Conservation (phyloP, 1,139 yeast species). For the Candida albicans region DNA sequence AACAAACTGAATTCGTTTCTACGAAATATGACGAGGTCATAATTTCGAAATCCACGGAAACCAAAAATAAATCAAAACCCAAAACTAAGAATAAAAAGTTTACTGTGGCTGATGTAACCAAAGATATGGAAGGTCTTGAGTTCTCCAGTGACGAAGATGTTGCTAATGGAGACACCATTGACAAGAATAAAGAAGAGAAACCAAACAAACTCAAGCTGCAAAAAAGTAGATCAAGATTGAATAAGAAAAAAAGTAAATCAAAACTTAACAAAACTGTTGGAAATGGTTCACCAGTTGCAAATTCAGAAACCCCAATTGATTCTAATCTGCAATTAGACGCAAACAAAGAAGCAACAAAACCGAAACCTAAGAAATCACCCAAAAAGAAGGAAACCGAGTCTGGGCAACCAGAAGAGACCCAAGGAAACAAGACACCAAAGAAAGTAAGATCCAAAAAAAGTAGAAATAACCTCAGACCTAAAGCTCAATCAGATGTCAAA, state of each 20-base stretch:
- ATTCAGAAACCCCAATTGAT: too few species aligned
- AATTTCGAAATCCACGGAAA: slow-evolving; percentile 4
- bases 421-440: background rate
- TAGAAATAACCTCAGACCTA: background rate
- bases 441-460: slow-evolving; percentile 1
- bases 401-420: background rate
- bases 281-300: too few species aligned
- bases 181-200: background rate
- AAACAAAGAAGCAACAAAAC: background rate
- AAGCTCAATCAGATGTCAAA: background rate
- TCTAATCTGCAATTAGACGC: background rate
- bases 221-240: slow-evolving; percentile 3
- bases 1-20: background rate
- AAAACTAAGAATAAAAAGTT: slow-evolving; percentile 7
- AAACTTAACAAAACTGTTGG: background rate
- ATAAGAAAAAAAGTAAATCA: slow-evolving; percentile 1
- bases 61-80: background rate
- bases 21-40: slow-evolving; percentile 2
- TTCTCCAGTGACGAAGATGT: slow-evolving; percentile 26
- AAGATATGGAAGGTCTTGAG: slow-evolving; percentile 26
- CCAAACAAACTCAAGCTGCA: background rate
- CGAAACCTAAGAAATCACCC: background rate
- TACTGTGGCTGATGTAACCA: slow-evolving; percentile 23
- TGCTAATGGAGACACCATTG: background rate
- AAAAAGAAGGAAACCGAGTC: background rate